Evolutionary conservation across 129 eudicot genomes (phyloP), one percentile per base, ranked within the genome.

Genomic region (Flaveria brownii): DNA sequence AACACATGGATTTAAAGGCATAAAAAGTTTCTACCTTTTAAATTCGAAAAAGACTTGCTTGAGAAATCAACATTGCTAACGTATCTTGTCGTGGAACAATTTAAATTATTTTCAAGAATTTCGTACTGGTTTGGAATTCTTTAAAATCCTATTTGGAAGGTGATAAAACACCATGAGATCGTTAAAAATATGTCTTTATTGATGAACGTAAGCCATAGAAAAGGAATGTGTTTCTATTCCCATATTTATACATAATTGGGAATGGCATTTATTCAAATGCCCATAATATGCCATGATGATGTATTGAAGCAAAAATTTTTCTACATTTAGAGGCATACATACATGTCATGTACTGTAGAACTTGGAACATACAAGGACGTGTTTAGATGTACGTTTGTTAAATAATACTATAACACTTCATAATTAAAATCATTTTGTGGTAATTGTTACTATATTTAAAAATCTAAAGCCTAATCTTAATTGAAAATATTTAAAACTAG

Each of bases 181-280:
- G 42, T 8, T 70, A 20, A 70, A 56, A 59, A 61, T 54, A 1
- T 51, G 41, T 61, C 63, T 56, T 25, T 54, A 51, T 43, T 16
- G 43, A 45, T 4, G 70, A 80, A 63, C 66, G 63, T 22, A 73
- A 45, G 69, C 70, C 70, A 57, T 18, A 54, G 14, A 66, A 43
- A 65, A 36, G 18, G 70, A 73, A 65, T 65, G 60, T 43, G 62
- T 78, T 54, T 73, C 75, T 80, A 71, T 80, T 73, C 75, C 33
- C 10, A 80, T 73, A 41, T 64, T 55, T 52, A 65, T 18, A 73
- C 17, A 64, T 63, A 63, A 65, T 26, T 56, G 64, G 70, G 79
- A 80, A 73, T 74, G 70, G 83, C 69, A 74, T 80, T 55, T 80
- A 74, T 80, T 74, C 84, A 80, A 73, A 80, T 80, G 55, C 84